These are phyloP conservation scores for Acacia pycnantha DNA, from an alignment of 331 rosid genomes.

Conservation along the genomic window DNA sequence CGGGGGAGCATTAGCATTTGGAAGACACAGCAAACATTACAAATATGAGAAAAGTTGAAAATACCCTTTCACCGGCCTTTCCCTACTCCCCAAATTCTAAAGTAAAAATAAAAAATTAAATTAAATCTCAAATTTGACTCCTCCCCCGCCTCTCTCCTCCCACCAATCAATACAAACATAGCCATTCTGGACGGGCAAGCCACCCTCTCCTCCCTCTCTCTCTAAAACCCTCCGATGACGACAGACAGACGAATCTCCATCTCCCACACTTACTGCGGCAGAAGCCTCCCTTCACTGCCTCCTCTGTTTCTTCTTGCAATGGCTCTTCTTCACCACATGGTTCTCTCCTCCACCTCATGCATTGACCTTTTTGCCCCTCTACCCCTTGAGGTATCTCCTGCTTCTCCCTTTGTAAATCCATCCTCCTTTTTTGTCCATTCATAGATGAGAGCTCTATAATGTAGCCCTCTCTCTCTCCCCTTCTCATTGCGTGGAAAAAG, in stretches of 20 bases:
- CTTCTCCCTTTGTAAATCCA: conserved; percentile 50
- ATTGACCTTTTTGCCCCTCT: conserved; percentile 48
- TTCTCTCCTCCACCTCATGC: conserved; percentile 29
- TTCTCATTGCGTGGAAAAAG: conserved; percentile 55
- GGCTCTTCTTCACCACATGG: conserved; percentile 40
- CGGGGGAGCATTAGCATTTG: conserved; percentile 13
- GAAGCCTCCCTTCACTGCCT: conserved; percentile 28
- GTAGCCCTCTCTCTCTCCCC: conserved; percentile 36
- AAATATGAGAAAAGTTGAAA: conserved; percentile 56
- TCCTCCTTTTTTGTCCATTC: conserved; percentile 54
- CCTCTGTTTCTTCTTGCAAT: conserved; percentile 29
- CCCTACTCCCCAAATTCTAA: conserved; percentile 42
- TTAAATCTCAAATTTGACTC: conserved; percentile 24
- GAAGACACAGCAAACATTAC: conserved; percentile 42
- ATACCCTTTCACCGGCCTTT: conserved; percentile 71
- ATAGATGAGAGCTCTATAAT: conserved; percentile 51
- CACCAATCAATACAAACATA: conserved; percentile 42
- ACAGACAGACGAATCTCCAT: conserved; percentile 7
- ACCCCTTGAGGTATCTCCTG: conserved; percentile 48
- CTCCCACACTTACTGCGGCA: conserved; percentile 9
- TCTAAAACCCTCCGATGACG: conserved; percentile 21
- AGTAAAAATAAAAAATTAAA: background rate
- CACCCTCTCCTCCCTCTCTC: background rate
- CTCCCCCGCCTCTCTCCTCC: conserved; percentile 26
- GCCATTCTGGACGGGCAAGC: conserved; percentile 26